Evolutionary conservation across 805 yeast species (phyloP).

Genomic region (Priceomyces medius): DNA sequence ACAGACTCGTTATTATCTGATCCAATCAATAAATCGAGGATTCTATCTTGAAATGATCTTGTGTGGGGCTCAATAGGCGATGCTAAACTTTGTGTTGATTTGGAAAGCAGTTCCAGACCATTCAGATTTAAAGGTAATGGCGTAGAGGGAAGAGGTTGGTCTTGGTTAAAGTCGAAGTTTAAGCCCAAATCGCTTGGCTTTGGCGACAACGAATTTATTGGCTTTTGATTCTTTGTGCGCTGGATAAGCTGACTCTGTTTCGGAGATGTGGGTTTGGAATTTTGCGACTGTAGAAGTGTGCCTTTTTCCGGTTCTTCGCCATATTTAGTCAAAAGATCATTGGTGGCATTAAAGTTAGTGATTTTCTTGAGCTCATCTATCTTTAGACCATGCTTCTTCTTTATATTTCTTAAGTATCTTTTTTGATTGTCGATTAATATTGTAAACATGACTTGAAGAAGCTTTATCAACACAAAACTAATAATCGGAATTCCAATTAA

Average conservation of each 20-base stretch:
- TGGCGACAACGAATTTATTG: neutral
- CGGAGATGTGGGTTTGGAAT: neutral
- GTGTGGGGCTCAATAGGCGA: constrained; percentile 4
- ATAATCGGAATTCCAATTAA: constrained; percentile 25
- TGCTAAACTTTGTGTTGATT: neutral
- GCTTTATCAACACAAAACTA: constrained; percentile 15
- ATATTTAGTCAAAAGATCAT: constrained; percentile 65
- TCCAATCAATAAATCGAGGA: constrained; percentile 40
- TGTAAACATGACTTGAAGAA: constrained; percentile 16
- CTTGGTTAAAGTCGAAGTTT: constrained; percentile 6
- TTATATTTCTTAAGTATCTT: constrained; percentile 24
- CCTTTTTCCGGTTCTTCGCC: constrained; percentile 14
- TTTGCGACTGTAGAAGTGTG: neutral
- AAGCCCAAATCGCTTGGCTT: constrained; percentile 5
- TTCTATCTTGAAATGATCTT: constrained; percentile 34
- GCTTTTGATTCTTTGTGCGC: neutral
- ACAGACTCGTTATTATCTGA: constrained; percentile 66
- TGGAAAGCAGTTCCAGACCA: neutral
- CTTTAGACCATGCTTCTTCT: constrained; percentile 49
- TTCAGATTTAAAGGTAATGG: neutral
- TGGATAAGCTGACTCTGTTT: neutral
- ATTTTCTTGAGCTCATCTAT: constrained; percentile 66
- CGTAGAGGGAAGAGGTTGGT: neutral
- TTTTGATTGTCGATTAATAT: constrained; percentile 23
- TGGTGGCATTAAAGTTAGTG: constrained; percentile 75